These are phyloP conservation scores for Glaciozyma martinii DNA, from an alignment of 768 basidiomycete genomes.

Conservation along the genomic window DNA sequence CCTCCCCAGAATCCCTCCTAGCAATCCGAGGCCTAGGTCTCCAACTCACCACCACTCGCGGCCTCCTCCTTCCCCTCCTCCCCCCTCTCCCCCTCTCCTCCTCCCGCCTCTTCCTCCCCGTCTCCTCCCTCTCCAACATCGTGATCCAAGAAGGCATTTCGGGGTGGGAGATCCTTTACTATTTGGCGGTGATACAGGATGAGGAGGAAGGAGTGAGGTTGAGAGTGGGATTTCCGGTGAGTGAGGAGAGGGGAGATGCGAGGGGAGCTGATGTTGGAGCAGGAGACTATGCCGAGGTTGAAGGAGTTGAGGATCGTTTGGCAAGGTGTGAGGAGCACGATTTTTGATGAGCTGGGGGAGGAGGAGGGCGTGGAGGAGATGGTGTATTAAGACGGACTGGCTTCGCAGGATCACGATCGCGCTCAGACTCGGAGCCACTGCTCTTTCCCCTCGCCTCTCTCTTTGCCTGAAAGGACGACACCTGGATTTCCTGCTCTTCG, in stretches of 20 bases:
- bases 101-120: slow-evolving; percentile 8
- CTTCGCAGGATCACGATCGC: slow-evolving; percentile 52
- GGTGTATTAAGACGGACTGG: no score
- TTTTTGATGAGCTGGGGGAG: slow-evolving; percentile 2
- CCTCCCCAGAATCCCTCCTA: slow-evolving; percentile 2
- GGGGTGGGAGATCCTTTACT: slow-evolving; percentile 7
- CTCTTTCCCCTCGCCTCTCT: slow-evolving; percentile 62
- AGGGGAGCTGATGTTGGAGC: not conserved
- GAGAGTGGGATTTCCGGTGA: not conserved
- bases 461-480: slow-evolving; percentile 54
- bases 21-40: not conserved
- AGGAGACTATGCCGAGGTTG: slow-evolving; percentile 2
- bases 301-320: not conserved
- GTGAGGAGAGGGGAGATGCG: not conserved
- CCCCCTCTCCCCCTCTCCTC: not conserved
- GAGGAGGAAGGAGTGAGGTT: not conserved
- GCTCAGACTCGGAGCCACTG: slow-evolving; percentile 83
- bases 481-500: slow-evolving; percentile 54
- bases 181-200: not conserved
- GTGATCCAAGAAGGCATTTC: slow-evolving; percentile 5
- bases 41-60: not conserved
- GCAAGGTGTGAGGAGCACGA: not conserved
- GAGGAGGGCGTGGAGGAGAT: not conserved
- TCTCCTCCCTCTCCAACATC: slow-evolving; percentile 7
- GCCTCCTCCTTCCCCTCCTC: not conserved